phyloP scores from a whole-genome alignment of 352 stramenopile species.

The Pythium dissimile region DNA sequence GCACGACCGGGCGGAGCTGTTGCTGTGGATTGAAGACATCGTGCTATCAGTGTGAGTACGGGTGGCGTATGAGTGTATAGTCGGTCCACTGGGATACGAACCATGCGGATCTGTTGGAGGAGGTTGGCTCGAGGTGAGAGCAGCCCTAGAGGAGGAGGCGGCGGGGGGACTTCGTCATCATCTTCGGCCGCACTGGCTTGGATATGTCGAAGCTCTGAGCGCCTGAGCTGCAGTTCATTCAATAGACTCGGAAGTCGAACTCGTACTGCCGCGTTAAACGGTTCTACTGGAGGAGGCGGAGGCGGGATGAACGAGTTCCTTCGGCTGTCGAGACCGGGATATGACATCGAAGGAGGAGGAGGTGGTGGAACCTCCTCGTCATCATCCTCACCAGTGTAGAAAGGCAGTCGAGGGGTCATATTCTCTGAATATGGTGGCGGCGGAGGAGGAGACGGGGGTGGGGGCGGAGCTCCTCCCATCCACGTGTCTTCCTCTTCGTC shows the following conservation, averaged over 20 bases:
- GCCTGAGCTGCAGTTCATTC: slow-evolving; percentile 9
- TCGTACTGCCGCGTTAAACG: neutral
- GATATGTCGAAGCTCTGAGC: slow-evolving; percentile 10
- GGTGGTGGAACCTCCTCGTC: slow-evolving; percentile 6
- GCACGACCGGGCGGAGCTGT: slow-evolving; percentile 35
- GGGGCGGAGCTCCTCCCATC: neutral
- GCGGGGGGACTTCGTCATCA: neutral
- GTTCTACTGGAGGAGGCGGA: slow-evolving; percentile 1
- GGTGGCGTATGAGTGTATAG: too few relatives aligned
- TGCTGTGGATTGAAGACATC: slow-evolving; percentile 32
- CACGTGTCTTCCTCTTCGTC: slow-evolving; percentile 3
- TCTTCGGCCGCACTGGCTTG: neutral
- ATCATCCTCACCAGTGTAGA: neutral
- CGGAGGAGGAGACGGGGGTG: slow-evolving; percentile 5
- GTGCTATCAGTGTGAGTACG: too few relatives aligned
- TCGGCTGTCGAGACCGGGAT: neutral
- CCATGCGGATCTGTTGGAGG: slow-evolving; percentile 49
- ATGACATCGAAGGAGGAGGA: slow-evolving; percentile 21
- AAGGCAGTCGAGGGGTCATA: neutral
- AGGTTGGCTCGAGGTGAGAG: slow-evolving; percentile 29
- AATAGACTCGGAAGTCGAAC: slow-evolving; percentile 4
- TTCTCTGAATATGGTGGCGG: slow-evolving; percentile 6
- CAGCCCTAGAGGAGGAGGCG: neutral
- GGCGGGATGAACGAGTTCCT: slow-evolving; percentile 13
- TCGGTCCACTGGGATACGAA: slow-evolving; percentile 7